Evolutionary conservation across 2,329 filamentous ascomycete species (phyloP).

Genomic region (Penicillium freii): DNA sequence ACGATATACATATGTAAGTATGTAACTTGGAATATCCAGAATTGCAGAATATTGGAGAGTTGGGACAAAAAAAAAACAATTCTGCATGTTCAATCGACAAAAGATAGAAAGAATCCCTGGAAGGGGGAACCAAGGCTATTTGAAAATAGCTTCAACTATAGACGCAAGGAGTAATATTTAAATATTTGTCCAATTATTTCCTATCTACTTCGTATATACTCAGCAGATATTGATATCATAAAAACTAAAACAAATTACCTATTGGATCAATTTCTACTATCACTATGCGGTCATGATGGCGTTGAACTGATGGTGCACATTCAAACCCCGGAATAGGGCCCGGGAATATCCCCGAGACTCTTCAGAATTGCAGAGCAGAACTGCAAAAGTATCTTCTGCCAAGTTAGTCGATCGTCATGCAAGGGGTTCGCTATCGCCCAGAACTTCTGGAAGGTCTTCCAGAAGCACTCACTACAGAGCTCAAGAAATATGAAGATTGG

Average conservation of each 20-base stretch:
- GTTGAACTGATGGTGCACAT: conserved; percentile 7
- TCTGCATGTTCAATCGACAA: neutral
- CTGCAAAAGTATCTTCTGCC: neutral
- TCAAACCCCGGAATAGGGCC: neutral
- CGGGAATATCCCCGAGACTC: neutral
- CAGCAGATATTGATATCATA: neutral
- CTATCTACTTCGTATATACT: neutral
- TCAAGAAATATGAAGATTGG: conserved; percentile 71
- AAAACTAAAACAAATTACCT: neutral
- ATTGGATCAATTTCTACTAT: conserved; percentile 1
- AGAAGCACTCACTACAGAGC: conserved; percentile 69
- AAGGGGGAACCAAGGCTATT: neutral
- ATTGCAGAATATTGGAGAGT: neutral
- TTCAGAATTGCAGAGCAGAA: neutral
- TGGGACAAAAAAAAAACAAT: neutral
- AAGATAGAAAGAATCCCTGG: too few species aligned
- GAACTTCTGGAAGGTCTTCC: conserved; percentile 51
- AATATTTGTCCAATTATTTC: conserved; percentile 1
- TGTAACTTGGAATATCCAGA: neutral
- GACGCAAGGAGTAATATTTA: conserved; percentile 6
- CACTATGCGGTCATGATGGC: conserved; percentile 23
- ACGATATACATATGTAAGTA: neutral
- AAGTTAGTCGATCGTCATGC: conserved; percentile 8
- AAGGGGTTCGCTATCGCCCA: conserved; percentile 16
- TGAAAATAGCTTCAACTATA: conserved; percentile 3